A percentile compares a stretch with the other conserved stretches of the same genome.
Evolutionary conservation across 805 yeast genomes (phyloP).

Genomic region (Helenozyma rhizophorensis): DNA sequence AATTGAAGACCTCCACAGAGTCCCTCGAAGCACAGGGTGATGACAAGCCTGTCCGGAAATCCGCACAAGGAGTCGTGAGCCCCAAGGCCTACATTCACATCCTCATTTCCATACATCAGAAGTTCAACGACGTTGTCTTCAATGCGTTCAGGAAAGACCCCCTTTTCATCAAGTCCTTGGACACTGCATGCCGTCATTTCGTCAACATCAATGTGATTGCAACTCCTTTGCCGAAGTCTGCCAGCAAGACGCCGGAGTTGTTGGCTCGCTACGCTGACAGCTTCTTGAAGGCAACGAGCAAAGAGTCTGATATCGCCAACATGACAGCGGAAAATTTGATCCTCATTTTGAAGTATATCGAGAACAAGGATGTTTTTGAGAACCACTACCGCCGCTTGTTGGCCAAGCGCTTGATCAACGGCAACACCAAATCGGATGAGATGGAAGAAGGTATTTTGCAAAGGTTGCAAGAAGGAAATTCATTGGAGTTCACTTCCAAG

Average conservation of each 20-base stretch:
- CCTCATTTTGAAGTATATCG: slow-evolving; percentile 80
- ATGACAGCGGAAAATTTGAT: slow-evolving; percentile 82
- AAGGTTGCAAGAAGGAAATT: slow-evolving; percentile 82
- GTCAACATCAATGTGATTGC: slow-evolving; percentile 84
- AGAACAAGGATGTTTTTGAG: slow-evolving; percentile 94
- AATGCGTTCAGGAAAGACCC: slow-evolving; percentile 69
- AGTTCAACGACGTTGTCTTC: slow-evolving; percentile 61
- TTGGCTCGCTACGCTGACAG: slow-evolving; percentile 87
- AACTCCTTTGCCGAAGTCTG: slow-evolving; percentile 50
- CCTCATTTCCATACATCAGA: slow-evolving; percentile 62
- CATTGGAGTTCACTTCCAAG: slow-evolving; percentile 87
- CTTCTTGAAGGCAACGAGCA: slow-evolving; percentile 69
- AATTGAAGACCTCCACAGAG: slow-evolving; percentile 37
- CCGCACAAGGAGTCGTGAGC: slow-evolving; percentile 38
- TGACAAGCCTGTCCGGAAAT: slow-evolving; percentile 16
- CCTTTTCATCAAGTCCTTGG: slow-evolving; percentile 80
- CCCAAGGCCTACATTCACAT: slow-evolving; percentile 81
- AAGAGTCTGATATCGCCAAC: slow-evolving; percentile 64
- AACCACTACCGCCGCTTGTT: slow-evolving; percentile 84
- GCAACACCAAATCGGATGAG: slow-evolving; percentile 80
- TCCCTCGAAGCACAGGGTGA: slow-evolving; percentile 15
- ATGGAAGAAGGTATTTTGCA: slow-evolving; percentile 82
- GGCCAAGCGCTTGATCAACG: slow-evolving; percentile 84
- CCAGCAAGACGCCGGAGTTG: slow-evolving; percentile 86
- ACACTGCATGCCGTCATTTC: slow-evolving; percentile 79